phyloP scores from a whole-genome alignment of 257 asterid species.

The Apocynum venetum region DNA sequence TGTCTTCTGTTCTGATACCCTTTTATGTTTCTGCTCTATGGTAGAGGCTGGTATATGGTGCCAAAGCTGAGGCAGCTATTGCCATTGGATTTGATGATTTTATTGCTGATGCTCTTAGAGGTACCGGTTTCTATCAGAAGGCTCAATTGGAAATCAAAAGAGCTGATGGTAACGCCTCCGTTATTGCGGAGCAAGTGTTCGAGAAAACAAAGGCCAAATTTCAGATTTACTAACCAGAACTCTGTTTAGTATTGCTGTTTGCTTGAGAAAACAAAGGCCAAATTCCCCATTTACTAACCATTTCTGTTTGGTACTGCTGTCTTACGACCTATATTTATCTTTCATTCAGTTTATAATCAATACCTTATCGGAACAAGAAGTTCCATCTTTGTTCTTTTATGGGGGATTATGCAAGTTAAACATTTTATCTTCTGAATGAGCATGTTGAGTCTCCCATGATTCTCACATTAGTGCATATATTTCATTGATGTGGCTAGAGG shows the following conservation, averaged over 20 bases:
- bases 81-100: slow-evolving; percentile 97
- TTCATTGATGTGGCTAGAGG: no score
- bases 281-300: background rate
- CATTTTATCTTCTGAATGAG: no score
- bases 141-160: slow-evolving; percentile 72
- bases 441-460: no score
- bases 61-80: slow-evolving; percentile 96
- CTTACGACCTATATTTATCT: background rate
- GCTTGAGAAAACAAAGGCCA: background rate
- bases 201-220: slow-evolving; percentile 93
- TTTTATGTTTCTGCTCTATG: background rate
- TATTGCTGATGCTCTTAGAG: slow-evolving; percentile 93
- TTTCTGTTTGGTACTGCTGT: background rate
- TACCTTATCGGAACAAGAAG: background rate
- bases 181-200: slow-evolving; percentile 87
- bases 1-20: background rate
- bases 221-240: slow-evolving; percentile 43
- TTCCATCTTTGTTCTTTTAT: no score
- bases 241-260: background rate
- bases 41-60: slow-evolving; percentile 95
- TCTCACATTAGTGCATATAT: no score
- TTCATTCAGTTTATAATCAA: background rate
- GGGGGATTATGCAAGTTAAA: no score
- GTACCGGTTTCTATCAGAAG: slow-evolving; percentile 91
- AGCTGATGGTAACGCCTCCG: slow-evolving; percentile 79